These are phyloP conservation scores for Anisodus tanguticus DNA, from an alignment of 257 asterid species.

Conservation along the genomic window DNA sequence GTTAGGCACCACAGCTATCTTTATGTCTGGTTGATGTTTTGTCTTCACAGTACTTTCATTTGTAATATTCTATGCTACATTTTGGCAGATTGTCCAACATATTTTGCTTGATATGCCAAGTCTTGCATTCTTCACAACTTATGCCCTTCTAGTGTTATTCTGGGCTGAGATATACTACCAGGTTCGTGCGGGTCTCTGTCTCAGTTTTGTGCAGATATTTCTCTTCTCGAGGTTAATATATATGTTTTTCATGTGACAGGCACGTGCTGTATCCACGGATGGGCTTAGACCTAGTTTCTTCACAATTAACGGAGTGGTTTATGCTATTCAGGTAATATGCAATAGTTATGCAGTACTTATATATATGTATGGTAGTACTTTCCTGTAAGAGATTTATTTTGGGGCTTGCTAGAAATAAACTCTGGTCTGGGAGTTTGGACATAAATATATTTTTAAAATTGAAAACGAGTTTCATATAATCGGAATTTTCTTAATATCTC, in stretches of 20 bases:
- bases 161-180: conserved; percentile 98
- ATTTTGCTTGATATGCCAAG: conserved; percentile 94
- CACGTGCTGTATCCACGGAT: conserved; percentile 96
- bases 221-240: not conserved
- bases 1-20: conserved; percentile 41
- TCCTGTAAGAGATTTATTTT: not conserved
- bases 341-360: not conserved
- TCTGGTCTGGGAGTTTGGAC: conserved; percentile 1
- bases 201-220: conserved; percentile 17
- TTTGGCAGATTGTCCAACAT: conserved; percentile 77
- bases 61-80: not conserved
- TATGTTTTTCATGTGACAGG: conserved; percentile 49
- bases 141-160: conserved; percentile 86
- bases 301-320: conserved; percentile 73
- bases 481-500: not conserved
- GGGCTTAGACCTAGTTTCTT: conserved; percentile 89
- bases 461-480: not conserved
- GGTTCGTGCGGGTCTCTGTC: conserved; percentile 47
- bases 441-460: not conserved
- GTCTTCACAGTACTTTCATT: not conserved
- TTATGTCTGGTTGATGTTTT: not conserved
- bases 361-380: not conserved
- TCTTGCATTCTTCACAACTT: conserved; percentile 94
- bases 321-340: conserved; percentile 76
- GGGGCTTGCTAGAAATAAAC: conserved; percentile 7